Conservation (phyloP, 1,284 basidiomycete genomes). For the Coriolopsis trogii region DNA sequence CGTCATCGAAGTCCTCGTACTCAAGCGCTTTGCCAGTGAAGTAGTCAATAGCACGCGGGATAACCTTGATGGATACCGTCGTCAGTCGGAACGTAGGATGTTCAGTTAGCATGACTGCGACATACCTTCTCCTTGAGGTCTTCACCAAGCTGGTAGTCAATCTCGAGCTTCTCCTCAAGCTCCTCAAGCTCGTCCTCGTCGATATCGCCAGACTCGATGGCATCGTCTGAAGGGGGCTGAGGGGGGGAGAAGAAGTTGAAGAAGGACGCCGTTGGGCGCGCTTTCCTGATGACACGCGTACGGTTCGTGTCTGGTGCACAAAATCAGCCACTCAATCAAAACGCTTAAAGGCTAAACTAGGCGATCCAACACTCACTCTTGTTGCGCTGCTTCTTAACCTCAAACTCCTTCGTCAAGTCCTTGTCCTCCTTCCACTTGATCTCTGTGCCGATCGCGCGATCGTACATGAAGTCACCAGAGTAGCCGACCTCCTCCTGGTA, state of each 20-base stretch:
- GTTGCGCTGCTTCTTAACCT: conserved; percentile 99
- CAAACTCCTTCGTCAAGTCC: conserved; percentile 95
- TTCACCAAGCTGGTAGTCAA: conserved; percentile 98
- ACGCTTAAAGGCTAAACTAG: conserved; percentile 8
- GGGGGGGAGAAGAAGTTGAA: conserved; percentile 98
- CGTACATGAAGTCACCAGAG: conserved; percentile 94
- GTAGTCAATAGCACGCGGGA: conserved; percentile 93
- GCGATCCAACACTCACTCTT: conserved; percentile 69
- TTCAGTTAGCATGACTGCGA: background rate
- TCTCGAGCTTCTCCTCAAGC: conserved; percentile 91
- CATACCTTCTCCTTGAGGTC: conserved; percentile 94
- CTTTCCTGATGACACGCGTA: conserved; percentile 90
- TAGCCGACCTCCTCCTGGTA: conserved; percentile 96
- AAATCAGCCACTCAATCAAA: conserved; percentile 8
- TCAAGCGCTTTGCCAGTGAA: conserved; percentile 97
- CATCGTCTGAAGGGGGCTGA: conserved; percentile 71
- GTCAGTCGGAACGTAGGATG: background rate
- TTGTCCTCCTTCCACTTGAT: conserved; percentile 99
- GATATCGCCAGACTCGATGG: conserved; percentile 73
- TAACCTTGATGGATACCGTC: conserved; percentile 63
- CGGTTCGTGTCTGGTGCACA: conserved; percentile 81
- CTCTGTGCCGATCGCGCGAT: conserved; percentile 86
- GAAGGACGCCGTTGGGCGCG: conserved; percentile 88
- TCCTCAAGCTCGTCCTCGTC: conserved; percentile 89
- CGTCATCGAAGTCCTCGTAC: conserved; percentile 80